Evolutionary conservation across 495 filamentous ascomycete genomes (phyloP), one percentile per base, ranked within the genome.

Genomic region (Talaromyces nanjingensis): DNA sequence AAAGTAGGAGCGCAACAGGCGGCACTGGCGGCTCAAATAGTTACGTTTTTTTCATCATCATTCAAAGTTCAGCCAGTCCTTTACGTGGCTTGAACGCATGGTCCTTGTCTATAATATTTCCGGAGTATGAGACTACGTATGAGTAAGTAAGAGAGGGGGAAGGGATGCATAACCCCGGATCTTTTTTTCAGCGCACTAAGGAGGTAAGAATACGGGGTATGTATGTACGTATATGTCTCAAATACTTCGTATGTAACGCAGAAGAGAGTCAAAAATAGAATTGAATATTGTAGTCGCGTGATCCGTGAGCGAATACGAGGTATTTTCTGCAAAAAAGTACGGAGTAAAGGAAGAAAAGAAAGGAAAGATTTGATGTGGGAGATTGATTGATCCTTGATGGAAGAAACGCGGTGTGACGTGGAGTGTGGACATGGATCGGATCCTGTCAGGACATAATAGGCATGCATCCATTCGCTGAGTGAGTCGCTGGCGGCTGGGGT

Each of bases 351-450:
- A 49, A 49, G 45, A 49, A 49, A 49, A 49, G n/a, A 49, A 49
- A 49, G 4, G 45, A 20, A 18, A 47, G 42, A 6, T 6, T 6
- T 18, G 34, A 39, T 11, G 31, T 33, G 31, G 31, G 31, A 39
- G 34, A 39, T 39, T 39, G 34, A 39, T 39, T 29, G 29, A 31
- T 31, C 29, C 37, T 9, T 49, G 45, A 20, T 18, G 18, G 20
- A 18, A 55, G 52, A 55, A 55, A 55, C 52, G 52, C 52, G 52
- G 52, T 55, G 52, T 55, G 52, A 55, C 52, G 52, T 55, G 52
- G 52, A 55, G 24, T 0, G 24, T 22, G 25, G n/a, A 20, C 45
- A 20, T 49, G n/a, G 45, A 49, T 18, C 7, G n/a, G 45, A 49
- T 49, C 45, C 45, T 49, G 45, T 49, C 29, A 31, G 29, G 42